phyloP scores from a whole-genome alignment of 23 red algal species.

The Agarophyton chilense region DNA sequence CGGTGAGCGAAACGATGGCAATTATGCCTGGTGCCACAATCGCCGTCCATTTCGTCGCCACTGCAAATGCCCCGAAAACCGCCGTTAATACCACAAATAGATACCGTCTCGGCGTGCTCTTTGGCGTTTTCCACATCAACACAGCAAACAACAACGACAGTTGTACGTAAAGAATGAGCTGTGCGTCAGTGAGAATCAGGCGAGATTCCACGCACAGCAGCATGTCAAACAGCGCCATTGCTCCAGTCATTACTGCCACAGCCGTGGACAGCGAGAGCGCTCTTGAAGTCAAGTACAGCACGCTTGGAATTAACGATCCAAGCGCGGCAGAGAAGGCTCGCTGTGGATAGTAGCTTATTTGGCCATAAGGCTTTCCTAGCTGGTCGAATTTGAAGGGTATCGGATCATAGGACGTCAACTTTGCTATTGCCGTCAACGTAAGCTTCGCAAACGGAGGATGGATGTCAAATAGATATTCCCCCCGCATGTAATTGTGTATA shows the following conservation, averaged over 20 bases:
- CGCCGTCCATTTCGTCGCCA: slow-evolving; percentile 90
- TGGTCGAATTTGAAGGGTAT: slow-evolving; percentile 66
- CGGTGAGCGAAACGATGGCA: slow-evolving; percentile 83
- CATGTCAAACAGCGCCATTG: slow-evolving; percentile 79
- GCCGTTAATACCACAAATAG: slow-evolving; percentile 51
- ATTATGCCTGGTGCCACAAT: slow-evolving; percentile 89
- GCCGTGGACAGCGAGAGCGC: slow-evolving; percentile 50
- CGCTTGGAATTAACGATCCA: slow-evolving; percentile 70
- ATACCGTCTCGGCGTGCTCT: slow-evolving; percentile 54
- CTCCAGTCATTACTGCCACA: slow-evolving; percentile 40
- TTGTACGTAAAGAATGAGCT: slow-evolving; percentile 86
- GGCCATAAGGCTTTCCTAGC: slow-evolving; percentile 76
- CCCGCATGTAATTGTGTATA: slow-evolving; percentile 69
- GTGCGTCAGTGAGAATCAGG: slow-evolving; percentile 93
- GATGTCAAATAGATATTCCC: slow-evolving; percentile 96
- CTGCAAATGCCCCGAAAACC: slow-evolving; percentile 61
- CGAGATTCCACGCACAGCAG: slow-evolving; percentile 87
- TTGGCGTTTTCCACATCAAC: slow-evolving; percentile 75
- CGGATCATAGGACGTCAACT: slow-evolving; percentile 66
- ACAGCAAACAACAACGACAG: slow-evolving; percentile 51
- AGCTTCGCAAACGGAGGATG: slow-evolving; percentile 96
- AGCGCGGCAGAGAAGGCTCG: slow-evolving; percentile 80
- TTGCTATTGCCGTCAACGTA: slow-evolving; percentile 63
- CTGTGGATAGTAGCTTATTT: slow-evolving; percentile 71
- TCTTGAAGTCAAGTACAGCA: slow-evolving; percentile 72